Base-by-base conservation (phyloP, 768 basidiomycete species). In the Russula abietina region DNA sequence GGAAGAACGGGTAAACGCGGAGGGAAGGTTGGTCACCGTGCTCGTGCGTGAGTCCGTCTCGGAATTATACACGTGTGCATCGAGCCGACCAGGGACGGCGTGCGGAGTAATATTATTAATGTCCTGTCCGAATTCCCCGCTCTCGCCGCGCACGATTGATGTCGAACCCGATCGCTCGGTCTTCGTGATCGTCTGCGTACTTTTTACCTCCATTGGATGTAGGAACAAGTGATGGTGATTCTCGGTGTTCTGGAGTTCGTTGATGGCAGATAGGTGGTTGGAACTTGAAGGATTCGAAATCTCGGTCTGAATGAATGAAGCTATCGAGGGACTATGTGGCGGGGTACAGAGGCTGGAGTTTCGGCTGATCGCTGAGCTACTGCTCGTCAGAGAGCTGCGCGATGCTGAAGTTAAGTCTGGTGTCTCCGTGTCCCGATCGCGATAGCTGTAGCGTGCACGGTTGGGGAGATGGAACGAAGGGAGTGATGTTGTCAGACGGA, bases 351-450 rank as follows among this genome's bases (percentile, higher is more conserved):
- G 57, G 4, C 12, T 32, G n/a, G 60, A 57, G 28, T 16, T 48
- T 8, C 39, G 57, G 22, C 62, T 64, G 32, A 52, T 45, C 8
- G 64, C 52, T 0, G 59, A 43, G 30, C 24, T 43, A 55, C 61
- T 62, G 59, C 67, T 62, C 8, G 63, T 67, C 41, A 71, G 39
- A 9, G 74, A 72, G 61, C 68, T 74, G 56, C 65, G 69, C 30
- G 74, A 73, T 17, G 70, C 62, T n/a, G 73, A 71, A 3, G 70
- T 54, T 16, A 63, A 49, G 11, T 52, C 57, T 10, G 62, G 52
- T 48, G 62, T 63, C 26, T 59, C 62, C 2, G 24, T 10, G 17
- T 36, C n/a, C 19, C 62, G 28, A 24, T 55, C 62, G 8, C 62
- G 57, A 39, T 33, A 55, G 30, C 12, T 49, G 9, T 19, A 2